These are phyloP conservation scores for Neofusicoccum kwambonambiense DNA, from an alignment of 2,329 filamentous ascomycete species.

Conservation along the genomic window DNA sequence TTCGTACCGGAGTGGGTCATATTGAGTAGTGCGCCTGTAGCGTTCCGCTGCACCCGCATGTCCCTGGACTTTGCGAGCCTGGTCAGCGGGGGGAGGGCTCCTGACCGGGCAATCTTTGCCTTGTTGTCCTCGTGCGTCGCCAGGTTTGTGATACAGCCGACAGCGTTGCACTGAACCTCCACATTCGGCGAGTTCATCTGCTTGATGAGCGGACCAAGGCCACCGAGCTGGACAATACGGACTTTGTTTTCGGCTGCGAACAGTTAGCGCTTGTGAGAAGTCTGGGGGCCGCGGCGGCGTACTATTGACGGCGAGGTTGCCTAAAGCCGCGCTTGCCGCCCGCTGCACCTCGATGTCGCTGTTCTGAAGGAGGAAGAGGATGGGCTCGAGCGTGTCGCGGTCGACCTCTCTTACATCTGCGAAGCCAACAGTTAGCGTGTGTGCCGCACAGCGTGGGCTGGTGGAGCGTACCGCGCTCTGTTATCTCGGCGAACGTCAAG, in stretches of 20 bases:
- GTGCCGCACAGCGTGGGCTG: constrained; percentile 1
- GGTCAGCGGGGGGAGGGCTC: constrained; percentile 86
- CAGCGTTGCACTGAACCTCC: constrained; percentile 98
- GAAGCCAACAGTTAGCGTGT: constrained; percentile 21
- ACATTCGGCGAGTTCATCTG: constrained; percentile 99
- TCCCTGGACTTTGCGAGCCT: constrained; percentile 94
- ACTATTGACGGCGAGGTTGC: constrained; percentile 98
- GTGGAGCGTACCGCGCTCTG: constrained; percentile 74
- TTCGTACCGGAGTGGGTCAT: constrained; percentile 95
- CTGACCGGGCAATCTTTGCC: constrained; percentile 94
- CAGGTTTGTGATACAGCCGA: constrained; percentile 97
- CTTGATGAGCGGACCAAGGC: constrained; percentile 85
- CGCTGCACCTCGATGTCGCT: constrained; percentile 95
- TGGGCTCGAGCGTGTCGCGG: constrained; percentile 90
- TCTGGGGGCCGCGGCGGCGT: constrained; percentile 29
- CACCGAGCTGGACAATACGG: constrained; percentile 87
- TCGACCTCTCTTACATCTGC: constrained; percentile 95
- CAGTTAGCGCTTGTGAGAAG: constrained; percentile 42
- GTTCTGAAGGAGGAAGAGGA: constrained; percentile 91
- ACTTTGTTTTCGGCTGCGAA: constrained; percentile 93
- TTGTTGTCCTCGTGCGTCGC: constrained; percentile 99
- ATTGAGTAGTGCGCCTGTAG: constrained; percentile 91
- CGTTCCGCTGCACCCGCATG: constrained; percentile 97
- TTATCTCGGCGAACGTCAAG: constrained; percentile 98
- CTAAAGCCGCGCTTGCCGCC: constrained; percentile 91